phyloP scores from a whole-genome alignment of 257 asterid species.

The Solanum raphanifolium region DNA sequence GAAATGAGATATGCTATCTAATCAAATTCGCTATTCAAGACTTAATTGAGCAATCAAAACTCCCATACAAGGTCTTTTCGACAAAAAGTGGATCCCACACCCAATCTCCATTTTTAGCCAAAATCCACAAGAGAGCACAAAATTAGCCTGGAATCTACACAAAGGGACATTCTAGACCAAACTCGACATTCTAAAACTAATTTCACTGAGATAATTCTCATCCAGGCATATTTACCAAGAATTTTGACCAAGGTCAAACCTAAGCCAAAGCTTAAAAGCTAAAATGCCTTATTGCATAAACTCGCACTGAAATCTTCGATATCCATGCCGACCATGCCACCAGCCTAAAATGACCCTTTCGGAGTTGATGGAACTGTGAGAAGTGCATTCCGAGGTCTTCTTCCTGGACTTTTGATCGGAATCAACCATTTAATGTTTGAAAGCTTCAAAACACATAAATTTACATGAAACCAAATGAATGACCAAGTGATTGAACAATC shows the following conservation, averaged over 20 bases:
- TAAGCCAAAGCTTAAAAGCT: background rate
- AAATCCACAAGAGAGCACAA: background rate
- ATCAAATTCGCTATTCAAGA: background rate
- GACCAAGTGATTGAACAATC: background rate
- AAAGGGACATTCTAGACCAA: too few species aligned
- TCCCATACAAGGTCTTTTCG: too few species aligned
- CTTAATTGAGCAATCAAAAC: too few species aligned
- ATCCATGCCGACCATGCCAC: too few species aligned
- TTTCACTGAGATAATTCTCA: background rate
- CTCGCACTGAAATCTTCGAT: background rate
- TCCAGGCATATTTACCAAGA: background rate
- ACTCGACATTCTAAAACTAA: background rate
- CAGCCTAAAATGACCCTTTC: too few species aligned
- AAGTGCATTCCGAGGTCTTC: background rate
- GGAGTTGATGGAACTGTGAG: background rate
- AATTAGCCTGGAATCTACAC: background rate
- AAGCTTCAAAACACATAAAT: background rate
- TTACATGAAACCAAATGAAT: too few species aligned
- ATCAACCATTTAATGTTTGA: too few species aligned
- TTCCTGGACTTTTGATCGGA: background rate
- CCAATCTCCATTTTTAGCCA: background rate
- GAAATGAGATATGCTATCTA: background rate
- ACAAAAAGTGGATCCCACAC: background rate
- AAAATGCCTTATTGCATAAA: background rate
- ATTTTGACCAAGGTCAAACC: background rate